phyloP scores from a whole-genome alignment of 2,329 filamentous ascomycete species.

The Colletotrichum spinosum region DNA sequence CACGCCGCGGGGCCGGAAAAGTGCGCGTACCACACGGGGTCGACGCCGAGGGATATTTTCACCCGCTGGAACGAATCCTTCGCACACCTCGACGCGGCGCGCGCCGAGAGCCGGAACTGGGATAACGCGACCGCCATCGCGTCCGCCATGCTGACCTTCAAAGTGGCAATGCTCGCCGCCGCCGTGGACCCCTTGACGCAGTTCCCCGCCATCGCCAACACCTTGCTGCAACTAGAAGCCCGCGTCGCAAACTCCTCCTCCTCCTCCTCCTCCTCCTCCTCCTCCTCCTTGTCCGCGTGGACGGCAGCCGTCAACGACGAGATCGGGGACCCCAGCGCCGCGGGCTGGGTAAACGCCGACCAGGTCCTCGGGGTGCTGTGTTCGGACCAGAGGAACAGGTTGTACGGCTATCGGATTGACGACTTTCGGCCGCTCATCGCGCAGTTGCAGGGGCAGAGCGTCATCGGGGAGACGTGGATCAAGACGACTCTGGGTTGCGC shows the following conservation, averaged over 20 bases:
- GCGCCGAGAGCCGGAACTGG: constrained; percentile 34
- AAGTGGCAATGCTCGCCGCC: not conserved
- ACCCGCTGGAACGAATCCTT: constrained; percentile 40
- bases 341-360: not conserved
- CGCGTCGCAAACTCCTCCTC: too few species aligned
- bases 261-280: too few species aligned
- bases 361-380: constrained; percentile 10
- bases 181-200: not conserved
- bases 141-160: constrained; percentile 12
- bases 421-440: not conserved
- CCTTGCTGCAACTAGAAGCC: not conserved
- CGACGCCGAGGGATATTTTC: constrained; percentile 49
- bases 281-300: constrained; percentile 1
- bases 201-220: not conserved
- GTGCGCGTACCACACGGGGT: constrained; percentile 52
- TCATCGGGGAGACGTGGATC: constrained; percentile 13
- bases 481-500: constrained; percentile 7
- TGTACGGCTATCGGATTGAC: constrained; percentile 1
- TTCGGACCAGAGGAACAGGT: constrained; percentile 8
- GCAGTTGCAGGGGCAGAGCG: not conserved
- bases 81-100: constrained; percentile 38
- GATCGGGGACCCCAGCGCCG: not conserved
- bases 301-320: constrained; percentile 4
- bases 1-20: constrained; percentile 50
- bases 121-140: constrained; percentile 25